Evolutionary conservation across 108 stramenopile genomes (phyloP).

Genomic region (Nitzschia sp.): DNA sequence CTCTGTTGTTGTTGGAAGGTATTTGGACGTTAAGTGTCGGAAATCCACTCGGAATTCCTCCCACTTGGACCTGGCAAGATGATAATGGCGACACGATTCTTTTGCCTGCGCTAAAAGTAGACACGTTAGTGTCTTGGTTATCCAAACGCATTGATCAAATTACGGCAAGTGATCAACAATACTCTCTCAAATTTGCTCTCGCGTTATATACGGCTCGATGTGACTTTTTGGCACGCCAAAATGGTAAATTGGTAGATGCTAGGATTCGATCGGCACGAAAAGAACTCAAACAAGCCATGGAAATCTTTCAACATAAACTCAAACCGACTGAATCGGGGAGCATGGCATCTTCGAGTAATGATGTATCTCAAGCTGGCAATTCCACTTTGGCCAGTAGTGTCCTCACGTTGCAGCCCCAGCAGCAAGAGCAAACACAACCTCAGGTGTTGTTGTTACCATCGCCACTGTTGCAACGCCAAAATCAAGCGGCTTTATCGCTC

Average conservation of each 20-base stretch:
- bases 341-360: slow-evolving; percentile 15
- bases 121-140: not conserved
- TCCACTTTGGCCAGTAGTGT: no score
- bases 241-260: slow-evolving; percentile 28
- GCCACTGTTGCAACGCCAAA: slow-evolving; percentile 40
- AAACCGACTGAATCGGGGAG: slow-evolving; percentile 19
- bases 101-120: not conserved
- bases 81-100: not conserved
- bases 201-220: slow-evolving; percentile 37
- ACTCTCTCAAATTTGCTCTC: slow-evolving; percentile 43
- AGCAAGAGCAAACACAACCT: not conserved
- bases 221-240: slow-evolving; percentile 5
- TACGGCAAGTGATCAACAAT: not conserved
- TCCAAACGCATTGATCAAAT: not conserved
- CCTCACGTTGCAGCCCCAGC: not conserved
- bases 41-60: not conserved
- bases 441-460: not conserved
- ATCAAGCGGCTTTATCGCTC: slow-evolving; percentile 70
- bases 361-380: no score
- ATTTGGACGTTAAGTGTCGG: slow-evolving; percentile 24
- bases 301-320: slow-evolving; percentile 79
- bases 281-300: slow-evolving; percentile 85
- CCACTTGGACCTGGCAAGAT: not conserved
- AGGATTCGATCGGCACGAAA: slow-evolving; percentile 60
- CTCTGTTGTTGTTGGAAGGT: slow-evolving; percentile 43